Conservation (phyloP, 2,329 filamentous ascomycete species). For the Rhynchosporium agropyri region DNA sequence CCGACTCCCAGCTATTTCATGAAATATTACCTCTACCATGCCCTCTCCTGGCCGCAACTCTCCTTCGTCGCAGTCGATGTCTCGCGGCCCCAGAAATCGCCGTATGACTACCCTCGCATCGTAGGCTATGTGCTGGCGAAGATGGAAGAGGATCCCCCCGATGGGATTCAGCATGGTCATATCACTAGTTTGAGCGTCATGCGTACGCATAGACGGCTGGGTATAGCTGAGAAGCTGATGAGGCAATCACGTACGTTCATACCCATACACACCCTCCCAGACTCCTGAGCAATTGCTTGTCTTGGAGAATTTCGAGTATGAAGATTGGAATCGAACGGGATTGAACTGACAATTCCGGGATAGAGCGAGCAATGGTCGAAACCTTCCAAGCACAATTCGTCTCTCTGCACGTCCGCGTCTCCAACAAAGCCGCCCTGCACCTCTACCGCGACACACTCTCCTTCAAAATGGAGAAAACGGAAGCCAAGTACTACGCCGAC, state of each 20-base stretch:
- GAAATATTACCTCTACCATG: constrained; percentile 99
- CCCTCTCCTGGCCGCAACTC: constrained; percentile 95
- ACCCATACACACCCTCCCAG: neutral
- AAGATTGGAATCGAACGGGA: neutral
- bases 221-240: constrained; percentile 97
- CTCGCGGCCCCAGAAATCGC: constrained; percentile 73
- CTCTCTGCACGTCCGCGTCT: constrained; percentile 91
- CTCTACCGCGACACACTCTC: constrained; percentile 91
- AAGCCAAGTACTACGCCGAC: constrained; percentile 93
- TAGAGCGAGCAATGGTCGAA: constrained; percentile 95
- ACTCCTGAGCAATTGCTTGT: neutral
- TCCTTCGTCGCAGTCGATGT: constrained; percentile 96
- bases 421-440: constrained; percentile 86
- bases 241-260: constrained; percentile 79
- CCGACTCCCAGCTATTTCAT: constrained; percentile 72
- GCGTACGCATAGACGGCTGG: constrained; percentile 88
- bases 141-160: constrained; percentile 97
- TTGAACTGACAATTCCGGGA: constrained; percentile 21
- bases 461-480: constrained; percentile 84
- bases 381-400: constrained; percentile 91
- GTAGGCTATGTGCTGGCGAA: constrained; percentile 99
- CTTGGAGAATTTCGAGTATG: no score
- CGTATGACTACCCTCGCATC: constrained; percentile 92
- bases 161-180: constrained; percentile 91
- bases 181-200: constrained; percentile 96